Conservation (phyloP, 345 rosid genomes). For the Brassica incana region DNA sequence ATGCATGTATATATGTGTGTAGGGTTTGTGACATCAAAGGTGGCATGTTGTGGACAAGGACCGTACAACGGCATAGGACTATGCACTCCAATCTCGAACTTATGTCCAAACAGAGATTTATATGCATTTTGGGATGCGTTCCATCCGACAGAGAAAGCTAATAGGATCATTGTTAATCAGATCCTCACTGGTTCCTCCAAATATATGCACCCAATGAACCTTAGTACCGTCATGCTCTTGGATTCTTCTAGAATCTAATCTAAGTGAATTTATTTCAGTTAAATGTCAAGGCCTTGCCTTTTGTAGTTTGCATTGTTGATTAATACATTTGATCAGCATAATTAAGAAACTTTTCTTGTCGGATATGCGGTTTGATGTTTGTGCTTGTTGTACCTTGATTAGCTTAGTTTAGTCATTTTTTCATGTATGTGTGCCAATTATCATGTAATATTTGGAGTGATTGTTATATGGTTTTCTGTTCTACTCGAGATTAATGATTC, state of each 20-base stretch:
- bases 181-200: slow-evolving; percentile 49
- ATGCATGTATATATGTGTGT: background rate
- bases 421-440: background rate
- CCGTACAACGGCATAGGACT: slow-evolving; percentile 71
- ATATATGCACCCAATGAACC: slow-evolving; percentile 77
- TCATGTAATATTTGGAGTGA: slow-evolving; percentile 25
- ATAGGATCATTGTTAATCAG: slow-evolving; percentile 50
- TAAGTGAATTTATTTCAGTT: background rate
- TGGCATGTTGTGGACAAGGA: slow-evolving; percentile 86
- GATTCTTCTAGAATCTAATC: slow-evolving; percentile 45
- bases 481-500: slow-evolving; percentile 9
- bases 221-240: slow-evolving; percentile 57
- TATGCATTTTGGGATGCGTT: slow-evolving; percentile 76
- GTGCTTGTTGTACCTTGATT: slow-evolving; percentile 10
- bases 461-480: slow-evolving; percentile 4
- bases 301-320: slow-evolving; percentile 18
- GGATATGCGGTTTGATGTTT: slow-evolving; percentile 16
- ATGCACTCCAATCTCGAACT: slow-evolving; percentile 59
- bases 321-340: slow-evolving; percentile 22
- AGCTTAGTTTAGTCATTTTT: slow-evolving; percentile 11
- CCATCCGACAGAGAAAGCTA: slow-evolving; percentile 76
- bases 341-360: slow-evolving; percentile 1
- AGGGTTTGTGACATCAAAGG: slow-evolving; percentile 67
- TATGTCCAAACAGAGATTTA: slow-evolving; percentile 64
- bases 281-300: background rate